Base-by-base conservation (phyloP, 495 filamentous ascomycete genomes). In the Aspergillus sparsus region DNA sequence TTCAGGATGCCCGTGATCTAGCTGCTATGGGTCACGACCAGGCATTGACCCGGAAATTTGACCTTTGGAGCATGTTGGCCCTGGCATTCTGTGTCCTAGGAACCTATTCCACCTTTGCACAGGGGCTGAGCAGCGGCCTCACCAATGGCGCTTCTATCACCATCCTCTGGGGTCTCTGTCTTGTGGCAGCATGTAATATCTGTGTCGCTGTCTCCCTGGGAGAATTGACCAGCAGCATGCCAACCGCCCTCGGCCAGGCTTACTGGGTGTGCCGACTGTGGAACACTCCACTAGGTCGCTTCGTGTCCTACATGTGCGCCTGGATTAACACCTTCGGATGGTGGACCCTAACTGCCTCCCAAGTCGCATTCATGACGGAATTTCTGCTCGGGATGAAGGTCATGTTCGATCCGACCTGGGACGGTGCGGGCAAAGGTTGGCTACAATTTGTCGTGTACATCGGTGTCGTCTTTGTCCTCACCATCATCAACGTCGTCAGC, bases 271-370 rank as follows among this genome's bases (percentile, higher is more conserved):
- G 68, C 45, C 71, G 76, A n/a, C 66, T 80, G 7, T 75, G 72
- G 71, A 63, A 72, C 16, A 68, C 68, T 5, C 69, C 60, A 0
- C 60, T 52, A 10, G 77, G 74, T 1, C 71, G 77, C 0, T 80
- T 77, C 16, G 55, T 67, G 8, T 77, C 74, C 4, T 80, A 80
- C 60, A 75, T 78, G 66, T 77, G 74, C 60, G 77, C 77, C 0
- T 78, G 77, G 77, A 77, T 80, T 62, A 78, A 80, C 60, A 77
- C 73, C 9, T 80, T 78, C 57, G 76, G 77, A 6, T 80, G 77
- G 77, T 80, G 77, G 77, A 78, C 77, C 6, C 61, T 80, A 16
- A 73, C 73, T 0, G 77, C 77, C 0, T 77, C 74, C 0, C 76
- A 78, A 58, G 66, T 77, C 49, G 76, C 76, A 0, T 80, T 80